Evolutionary conservation across 2,329 filamentous ascomycete genomes (phyloP).

Genomic region (Mycosphaerella sp.): DNA sequence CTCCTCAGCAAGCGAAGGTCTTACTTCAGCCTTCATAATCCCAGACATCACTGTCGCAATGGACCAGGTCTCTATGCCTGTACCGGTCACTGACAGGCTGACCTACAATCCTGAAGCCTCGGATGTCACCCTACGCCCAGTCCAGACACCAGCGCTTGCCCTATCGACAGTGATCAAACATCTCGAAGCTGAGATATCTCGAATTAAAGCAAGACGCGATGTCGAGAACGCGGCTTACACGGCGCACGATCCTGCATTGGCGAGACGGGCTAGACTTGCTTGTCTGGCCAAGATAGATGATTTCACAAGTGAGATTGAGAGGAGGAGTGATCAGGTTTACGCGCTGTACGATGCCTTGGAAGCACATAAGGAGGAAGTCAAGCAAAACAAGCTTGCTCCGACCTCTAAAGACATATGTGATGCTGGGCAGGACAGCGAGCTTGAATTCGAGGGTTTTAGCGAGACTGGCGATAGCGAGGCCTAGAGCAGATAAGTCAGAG

Average conservation of each 20-base stretch:
- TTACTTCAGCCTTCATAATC: constrained; percentile 59
- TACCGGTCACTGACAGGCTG: constrained; percentile 32
- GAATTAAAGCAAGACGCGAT: constrained; percentile 65
- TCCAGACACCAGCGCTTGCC: constrained; percentile 63
- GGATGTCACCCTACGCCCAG: constrained; percentile 54
- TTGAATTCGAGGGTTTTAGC: constrained; percentile 32
- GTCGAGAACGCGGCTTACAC: constrained; percentile 58
- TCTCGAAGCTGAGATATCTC: constrained; percentile 70
- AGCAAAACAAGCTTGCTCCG: constrained; percentile 55
- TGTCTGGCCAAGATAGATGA: constrained; percentile 57
- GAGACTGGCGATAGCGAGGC: constrained; percentile 25
- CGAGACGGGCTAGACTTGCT: constrained; percentile 57
- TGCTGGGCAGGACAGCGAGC: constrained; percentile 28
- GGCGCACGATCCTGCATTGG: constrained; percentile 59
- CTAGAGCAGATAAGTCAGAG: constrained; percentile 1
- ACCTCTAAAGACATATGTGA: constrained; percentile 47
- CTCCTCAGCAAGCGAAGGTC: constrained; percentile 42
- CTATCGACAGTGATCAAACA: constrained; percentile 79
- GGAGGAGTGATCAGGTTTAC: constrained; percentile 75
- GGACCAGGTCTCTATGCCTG: constrained; percentile 22
- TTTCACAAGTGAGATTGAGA: constrained; percentile 59
- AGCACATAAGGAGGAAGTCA: constrained; percentile 63
- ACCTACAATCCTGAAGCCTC: constrained; percentile 40
- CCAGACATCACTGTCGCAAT: constrained; percentile 53
- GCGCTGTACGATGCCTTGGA: constrained; percentile 77